phyloP scores from a whole-genome alignment of 257 asterid species.

The Solanum pinnatisectum region DNA sequence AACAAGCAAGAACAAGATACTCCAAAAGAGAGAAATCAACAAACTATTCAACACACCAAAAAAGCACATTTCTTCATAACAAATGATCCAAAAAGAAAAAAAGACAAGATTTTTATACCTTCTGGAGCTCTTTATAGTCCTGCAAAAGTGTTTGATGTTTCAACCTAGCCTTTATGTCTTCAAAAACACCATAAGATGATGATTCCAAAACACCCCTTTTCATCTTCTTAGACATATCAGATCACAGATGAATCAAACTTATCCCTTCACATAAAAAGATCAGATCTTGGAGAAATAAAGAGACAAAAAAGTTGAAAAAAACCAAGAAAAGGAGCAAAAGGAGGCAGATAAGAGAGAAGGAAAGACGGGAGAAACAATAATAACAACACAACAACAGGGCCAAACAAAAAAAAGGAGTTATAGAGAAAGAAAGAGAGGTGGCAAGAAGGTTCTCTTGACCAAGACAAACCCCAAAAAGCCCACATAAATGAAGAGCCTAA shows the following conservation, averaged over 20 bases:
- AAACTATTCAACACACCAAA: background rate
- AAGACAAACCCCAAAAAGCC: constrained; percentile 29
- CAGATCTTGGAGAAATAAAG: constrained; percentile 6
- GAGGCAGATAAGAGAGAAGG: constrained; percentile 4
- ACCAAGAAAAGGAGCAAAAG: constrained; percentile 1
- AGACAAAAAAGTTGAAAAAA: background rate
- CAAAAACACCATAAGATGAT: constrained; percentile 22
- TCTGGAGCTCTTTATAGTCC: constrained; percentile 57
- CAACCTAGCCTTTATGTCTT: constrained; percentile 29
- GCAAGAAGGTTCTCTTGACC: constrained; percentile 72
- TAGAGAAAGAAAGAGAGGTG: constrained; percentile 7
- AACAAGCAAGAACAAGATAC: background rate
- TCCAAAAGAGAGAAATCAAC: background rate
- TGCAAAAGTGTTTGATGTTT: constrained; percentile 57
- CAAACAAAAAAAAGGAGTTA: background rate
- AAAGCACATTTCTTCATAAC: constrained; percentile 7
- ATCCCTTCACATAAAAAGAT: background rate
- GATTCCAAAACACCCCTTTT: constrained; percentile 31
- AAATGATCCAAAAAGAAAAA: background rate
- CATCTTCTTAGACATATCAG: constrained; percentile 59
- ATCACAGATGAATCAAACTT: constrained; percentile 16
- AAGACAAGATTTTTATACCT: constrained; percentile 26
- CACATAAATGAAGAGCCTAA: constrained; percentile 32
- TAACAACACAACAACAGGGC: background rate
- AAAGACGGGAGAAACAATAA: constrained; percentile 3